Percentiles rank a stretch among this genome's conserved stretches.
Conservation (phyloP, 108 stramenopile species). For the Nitzschia sp. region DNA sequence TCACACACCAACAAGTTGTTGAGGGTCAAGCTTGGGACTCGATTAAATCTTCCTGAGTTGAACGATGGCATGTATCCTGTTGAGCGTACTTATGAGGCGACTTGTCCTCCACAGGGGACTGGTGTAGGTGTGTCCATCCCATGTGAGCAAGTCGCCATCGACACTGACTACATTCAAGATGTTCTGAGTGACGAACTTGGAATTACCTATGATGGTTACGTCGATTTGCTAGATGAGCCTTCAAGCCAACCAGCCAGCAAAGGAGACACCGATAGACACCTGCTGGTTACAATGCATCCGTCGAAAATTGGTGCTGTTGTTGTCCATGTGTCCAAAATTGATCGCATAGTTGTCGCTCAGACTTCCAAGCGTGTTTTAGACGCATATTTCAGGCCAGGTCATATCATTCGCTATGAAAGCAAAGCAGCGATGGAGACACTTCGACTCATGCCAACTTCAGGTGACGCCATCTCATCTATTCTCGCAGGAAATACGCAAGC, state of each 20-base stretch:
- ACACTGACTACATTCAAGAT: conserved; percentile 27
- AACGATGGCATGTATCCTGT: conserved; percentile 48
- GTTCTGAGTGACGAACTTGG: conserved; percentile 27
- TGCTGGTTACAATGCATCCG: conserved; percentile 42
- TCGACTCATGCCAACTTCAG: conserved; percentile 26
- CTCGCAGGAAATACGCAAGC: conserved; percentile 27
- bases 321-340: conserved; percentile 39
- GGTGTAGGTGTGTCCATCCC: conserved; percentile 47
- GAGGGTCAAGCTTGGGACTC: conserved; percentile 54
- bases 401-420: conserved; percentile 26
- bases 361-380: conserved; percentile 34
- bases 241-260: background rate
- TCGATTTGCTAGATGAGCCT: conserved; percentile 6
- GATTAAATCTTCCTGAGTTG: conserved; percentile 47
- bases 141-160: conserved; percentile 31
- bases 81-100: conserved; percentile 55
- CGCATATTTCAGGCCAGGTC: conserved; percentile 40
- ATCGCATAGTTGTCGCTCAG: conserved; percentile 24
- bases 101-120: conserved; percentile 55
- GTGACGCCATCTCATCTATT: conserved; percentile 46
- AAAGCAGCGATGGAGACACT: conserved; percentile 12
- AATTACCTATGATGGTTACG: conserved; percentile 3
- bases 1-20: conserved; percentile 57
- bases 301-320: conserved; percentile 39
- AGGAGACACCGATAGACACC: conserved; percentile 5